Evolutionary conservation across 306 rosid genomes (phyloP), one percentile per base, ranked within the genome.

Genomic region (Fagus crenata): DNA sequence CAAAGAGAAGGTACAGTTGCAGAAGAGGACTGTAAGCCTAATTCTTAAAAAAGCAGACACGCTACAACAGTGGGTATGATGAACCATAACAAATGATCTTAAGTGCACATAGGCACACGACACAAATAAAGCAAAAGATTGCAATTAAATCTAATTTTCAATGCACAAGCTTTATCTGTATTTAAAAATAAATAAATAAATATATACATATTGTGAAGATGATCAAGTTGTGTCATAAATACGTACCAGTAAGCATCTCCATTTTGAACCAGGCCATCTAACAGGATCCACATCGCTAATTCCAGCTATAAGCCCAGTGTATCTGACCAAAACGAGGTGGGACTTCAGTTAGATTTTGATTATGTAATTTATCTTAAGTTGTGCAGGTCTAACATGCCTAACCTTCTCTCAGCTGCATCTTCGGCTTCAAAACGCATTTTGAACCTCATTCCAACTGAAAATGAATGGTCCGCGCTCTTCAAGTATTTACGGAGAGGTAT

Each of bases 401-500:
- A 95, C 99, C 99, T 92, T 76, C 90, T 79, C 77, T 92, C 99
- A 5, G 97, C 87, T 0, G 97, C 83, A 82, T 95, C 99, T 81
- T 95, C 97, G 5, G 96, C 80, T 86, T 92, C 97, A 80, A 90
- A 88, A 37, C 97, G 93, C 91, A 95, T 87, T 82, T 84, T 88
- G 70, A 95, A 92, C 87, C 99, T 89, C 97, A 88, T 91, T 75
- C 99, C 99, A 84, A 77, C 89, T 37, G 91, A 88, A 77, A 86
- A 89, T 71, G 90, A 81, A 82, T 74, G 87, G 53, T 89, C 87
- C 64, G 82, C 88, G 87, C 96, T 89, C 87, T 84, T 89, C 64
- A 88, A 51, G 84, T 87, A 95, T 63, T 87, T 92, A 63, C 87
- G 78, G 61, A 77, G 76, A 70, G 99, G 97, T 61, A 92, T 72